These are phyloP conservation scores for Arctium lappa DNA, from an alignment of 129 eudicot species.

Conservation along the genomic window DNA sequence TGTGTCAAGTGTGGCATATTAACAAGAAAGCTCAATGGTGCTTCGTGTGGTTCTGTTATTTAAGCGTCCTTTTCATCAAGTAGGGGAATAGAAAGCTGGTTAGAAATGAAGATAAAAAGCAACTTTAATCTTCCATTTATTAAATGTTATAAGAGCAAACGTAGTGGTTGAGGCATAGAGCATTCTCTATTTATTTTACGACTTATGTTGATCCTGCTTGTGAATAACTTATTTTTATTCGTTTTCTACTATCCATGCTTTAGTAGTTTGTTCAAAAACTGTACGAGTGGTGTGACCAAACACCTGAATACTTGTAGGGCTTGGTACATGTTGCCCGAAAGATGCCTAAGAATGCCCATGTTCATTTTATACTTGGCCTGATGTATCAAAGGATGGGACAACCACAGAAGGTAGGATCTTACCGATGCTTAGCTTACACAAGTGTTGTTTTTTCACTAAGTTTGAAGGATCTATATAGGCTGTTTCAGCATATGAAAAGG, in stretches of 20 bases:
- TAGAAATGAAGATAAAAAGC: not conserved
- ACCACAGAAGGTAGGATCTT: slow-evolving; percentile 76
- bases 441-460: slow-evolving; percentile 12
- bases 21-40: not conserved
- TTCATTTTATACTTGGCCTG: slow-evolving; percentile 85
- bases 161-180: not conserved
- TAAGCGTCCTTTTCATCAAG: not conserved
- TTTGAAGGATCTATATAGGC: slow-evolving; percentile 43
- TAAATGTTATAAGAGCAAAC: not conserved
- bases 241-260: not conserved
- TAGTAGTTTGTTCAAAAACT: not conserved
- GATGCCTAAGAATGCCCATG: slow-evolving; percentile 96
- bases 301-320: slow-evolving; percentile 48
- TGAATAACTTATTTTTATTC: not conserved
- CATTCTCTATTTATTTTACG: not conserved
- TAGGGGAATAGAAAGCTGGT: not conserved
- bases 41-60: not conserved
- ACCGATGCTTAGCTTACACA: not conserved
- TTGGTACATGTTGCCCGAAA: slow-evolving; percentile 84
- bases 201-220: not conserved
- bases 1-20: not conserved
- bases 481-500: slow-evolving; percentile 74
- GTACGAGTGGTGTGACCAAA: not conserved
- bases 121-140: not conserved
- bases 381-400: slow-evolving; percentile 98